Evolutionary conservation across 495 filamentous ascomycete genomes (phyloP), one percentile per base, ranked within the genome.

Genomic region (Penicillium waksmanii): DNA sequence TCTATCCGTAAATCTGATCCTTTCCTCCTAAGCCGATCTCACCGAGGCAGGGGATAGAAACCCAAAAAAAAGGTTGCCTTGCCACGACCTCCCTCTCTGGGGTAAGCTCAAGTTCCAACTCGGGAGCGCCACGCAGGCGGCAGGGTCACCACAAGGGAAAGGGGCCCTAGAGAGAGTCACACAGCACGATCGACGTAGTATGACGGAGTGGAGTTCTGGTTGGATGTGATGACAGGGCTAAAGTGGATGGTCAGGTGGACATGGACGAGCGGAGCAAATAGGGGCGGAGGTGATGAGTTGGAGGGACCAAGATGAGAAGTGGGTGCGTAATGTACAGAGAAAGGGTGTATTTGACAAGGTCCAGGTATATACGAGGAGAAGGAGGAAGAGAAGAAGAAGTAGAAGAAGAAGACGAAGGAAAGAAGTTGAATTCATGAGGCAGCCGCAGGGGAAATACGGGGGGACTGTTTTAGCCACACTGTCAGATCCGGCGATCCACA

Each of bases 101-200:
- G 42, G 42, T 18, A 19, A 19, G 15, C 17, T 23, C 46, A 21
- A 23, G 43, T 46, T 46, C 21, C 23, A 27, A 48, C 21, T 48
- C 3, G 46, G 19, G 46, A 48, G 49, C 57, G 44, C 59, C 59
- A 62, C 59, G 23, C 51, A 55, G 51, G 23, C 51, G 34, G 38
- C 38, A 48, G 34, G 31, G 46, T 35, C 31, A n/a, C 48, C n/a
- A 35, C 48, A 43, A 40, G 27, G 33, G 55, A 11, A 50, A 51
- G 35, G 21, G 42, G 19, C 21, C 21, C 21, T 12, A 25, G 19
- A 27, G 44, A 47, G 46, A 46, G 59, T 52, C 58, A 55, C 62
- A 57, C 57, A 17, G 42, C 43, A 56, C 19, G 61, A 66, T 62
- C 67, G 56, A 73, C 63, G 67, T 68, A 70, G 48, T 58, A 69